phyloP scores from a whole-genome alignment of 1,284 basidiomycete genomes.

The Cystobasidium slooffiae region DNA sequence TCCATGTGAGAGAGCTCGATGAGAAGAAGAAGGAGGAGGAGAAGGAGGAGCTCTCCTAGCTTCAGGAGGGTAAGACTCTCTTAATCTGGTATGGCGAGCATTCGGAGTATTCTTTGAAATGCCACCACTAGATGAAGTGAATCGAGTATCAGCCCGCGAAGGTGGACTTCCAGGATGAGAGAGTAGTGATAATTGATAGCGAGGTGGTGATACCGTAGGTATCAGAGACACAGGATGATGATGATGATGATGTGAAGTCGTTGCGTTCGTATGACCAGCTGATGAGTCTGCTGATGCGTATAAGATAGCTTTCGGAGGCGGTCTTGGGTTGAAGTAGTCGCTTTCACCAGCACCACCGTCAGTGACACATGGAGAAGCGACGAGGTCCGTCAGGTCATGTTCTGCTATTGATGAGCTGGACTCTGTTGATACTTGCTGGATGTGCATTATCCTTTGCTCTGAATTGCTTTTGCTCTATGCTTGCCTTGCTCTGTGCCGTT shows the following conservation, averaged over 20 bases:
- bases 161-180: slow-evolving; percentile 32
- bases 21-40: slow-evolving; percentile 13
- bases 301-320: not conserved
- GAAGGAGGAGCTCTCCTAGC: slow-evolving; percentile 1
- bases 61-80: not conserved
- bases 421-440: slow-evolving; percentile 15
- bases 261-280: not conserved
- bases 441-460: slow-evolving; percentile 2
- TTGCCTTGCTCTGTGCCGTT: no score
- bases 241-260: not conserved
- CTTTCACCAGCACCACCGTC: not conserved
- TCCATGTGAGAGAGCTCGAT: slow-evolving; percentile 9
- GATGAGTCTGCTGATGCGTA: not conserved
- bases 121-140: no score
- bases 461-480: no score
- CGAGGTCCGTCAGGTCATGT: slow-evolving; percentile 41
- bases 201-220: slow-evolving; percentile 25
- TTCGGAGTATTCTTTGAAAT: not conserved
- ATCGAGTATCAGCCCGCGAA: not conserved
- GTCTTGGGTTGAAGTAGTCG: not conserved
- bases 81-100: not conserved
- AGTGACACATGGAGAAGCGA: not conserved
- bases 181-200: slow-evolving; percentile 17
- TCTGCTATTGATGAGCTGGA: slow-evolving; percentile 29
- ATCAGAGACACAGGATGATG: slow-evolving; percentile 19